Percentiles rank a stretch among this genome's conserved stretches.
These are phyloP conservation scores for Penicillium sp. DNA, from an alignment of 2,329 filamentous ascomycete species.

Conservation along the genomic window DNA sequence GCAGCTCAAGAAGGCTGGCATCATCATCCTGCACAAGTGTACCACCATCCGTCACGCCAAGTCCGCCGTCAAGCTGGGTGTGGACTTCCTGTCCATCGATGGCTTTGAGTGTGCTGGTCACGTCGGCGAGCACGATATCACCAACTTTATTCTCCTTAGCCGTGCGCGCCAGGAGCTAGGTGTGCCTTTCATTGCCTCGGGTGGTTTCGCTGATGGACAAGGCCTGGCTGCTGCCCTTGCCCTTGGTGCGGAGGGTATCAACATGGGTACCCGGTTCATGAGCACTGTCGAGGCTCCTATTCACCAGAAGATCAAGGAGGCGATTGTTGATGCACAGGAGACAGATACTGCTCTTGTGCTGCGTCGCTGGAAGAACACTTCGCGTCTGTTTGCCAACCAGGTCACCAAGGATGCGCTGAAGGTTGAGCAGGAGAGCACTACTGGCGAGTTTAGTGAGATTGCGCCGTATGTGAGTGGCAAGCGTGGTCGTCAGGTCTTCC, in stretches of 20 bases:
- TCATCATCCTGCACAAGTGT: slow-evolving; percentile 92
- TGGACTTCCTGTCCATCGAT: slow-evolving; percentile 95
- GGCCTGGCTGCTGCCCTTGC: slow-evolving; percentile 88
- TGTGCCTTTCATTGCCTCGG: slow-evolving; percentile 92
- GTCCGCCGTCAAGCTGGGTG: slow-evolving; percentile 88
- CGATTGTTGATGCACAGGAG: slow-evolving; percentile 85
- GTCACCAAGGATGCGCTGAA: slow-evolving; percentile 77
- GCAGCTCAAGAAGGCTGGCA: slow-evolving; percentile 77
- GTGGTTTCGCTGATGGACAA: slow-evolving; percentile 92
- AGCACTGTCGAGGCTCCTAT: slow-evolving; percentile 91
- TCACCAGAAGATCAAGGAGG: slow-evolving; percentile 88
- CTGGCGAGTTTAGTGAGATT: slow-evolving; percentile 86
- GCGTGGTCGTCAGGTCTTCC: slow-evolving; percentile 85
- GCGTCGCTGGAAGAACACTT: slow-evolving; percentile 90
- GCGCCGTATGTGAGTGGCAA: slow-evolving; percentile 86
- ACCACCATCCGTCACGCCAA: slow-evolving; percentile 93
- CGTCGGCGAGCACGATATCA: slow-evolving; percentile 56
- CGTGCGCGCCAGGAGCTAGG: slow-evolving; percentile 79
- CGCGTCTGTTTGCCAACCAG: slow-evolving; percentile 85
- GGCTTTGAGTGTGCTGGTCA: slow-evolving; percentile 92
- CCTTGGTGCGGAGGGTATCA: slow-evolving; percentile 89
- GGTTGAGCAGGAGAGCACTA: slow-evolving; percentile 78
- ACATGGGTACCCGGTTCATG: slow-evolving; percentile 99
- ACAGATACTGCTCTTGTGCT: slow-evolving; percentile 88
- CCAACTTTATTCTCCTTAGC: slow-evolving; percentile 67